Evolutionary conservation across 108 stramenopile genomes (phyloP).

Genomic region (Nitzschia sp.): DNA sequence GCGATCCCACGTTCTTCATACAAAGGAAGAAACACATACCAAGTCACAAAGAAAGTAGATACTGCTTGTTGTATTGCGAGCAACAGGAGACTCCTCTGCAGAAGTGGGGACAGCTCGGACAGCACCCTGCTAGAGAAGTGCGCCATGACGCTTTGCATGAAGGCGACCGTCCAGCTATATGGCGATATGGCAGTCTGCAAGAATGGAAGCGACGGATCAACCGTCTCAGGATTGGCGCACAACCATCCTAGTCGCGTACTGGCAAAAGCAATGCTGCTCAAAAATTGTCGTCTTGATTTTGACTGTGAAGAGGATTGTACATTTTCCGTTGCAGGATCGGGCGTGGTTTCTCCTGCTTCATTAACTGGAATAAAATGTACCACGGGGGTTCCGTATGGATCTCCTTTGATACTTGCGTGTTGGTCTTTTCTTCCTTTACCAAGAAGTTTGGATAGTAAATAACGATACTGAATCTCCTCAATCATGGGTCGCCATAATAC

Average conservation of each 20-base stretch:
- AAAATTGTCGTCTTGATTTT: slow-evolving; percentile 8
- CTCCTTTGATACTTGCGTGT: too few species aligned
- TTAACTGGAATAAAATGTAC: background rate
- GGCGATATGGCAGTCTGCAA: slow-evolving; percentile 20
- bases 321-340: too few species aligned
- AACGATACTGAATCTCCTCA: slow-evolving; percentile 36
- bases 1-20: slow-evolving; percentile 20
- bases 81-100: slow-evolving; percentile 10
- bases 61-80: slow-evolving; percentile 32
- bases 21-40: slow-evolving; percentile 19
- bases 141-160: slow-evolving; percentile 10
- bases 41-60: slow-evolving; percentile 29
- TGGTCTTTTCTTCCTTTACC: background rate
- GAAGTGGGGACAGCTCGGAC: slow-evolving; percentile 19
- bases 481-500: slow-evolving; percentile 24
- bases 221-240: slow-evolving; percentile 1
- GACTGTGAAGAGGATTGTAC: background rate
- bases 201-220: background rate
- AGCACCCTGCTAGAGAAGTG: slow-evolving; percentile 11
- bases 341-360: too few species aligned
- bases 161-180: slow-evolving; percentile 30
- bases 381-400: too few species aligned
- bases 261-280: slow-evolving; percentile 26
- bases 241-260: slow-evolving; percentile 32
- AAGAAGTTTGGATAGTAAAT: background rate